Evolutionary conservation across 345 rosid species (phyloP).

Genomic region (Gossypium stocksii): DNA sequence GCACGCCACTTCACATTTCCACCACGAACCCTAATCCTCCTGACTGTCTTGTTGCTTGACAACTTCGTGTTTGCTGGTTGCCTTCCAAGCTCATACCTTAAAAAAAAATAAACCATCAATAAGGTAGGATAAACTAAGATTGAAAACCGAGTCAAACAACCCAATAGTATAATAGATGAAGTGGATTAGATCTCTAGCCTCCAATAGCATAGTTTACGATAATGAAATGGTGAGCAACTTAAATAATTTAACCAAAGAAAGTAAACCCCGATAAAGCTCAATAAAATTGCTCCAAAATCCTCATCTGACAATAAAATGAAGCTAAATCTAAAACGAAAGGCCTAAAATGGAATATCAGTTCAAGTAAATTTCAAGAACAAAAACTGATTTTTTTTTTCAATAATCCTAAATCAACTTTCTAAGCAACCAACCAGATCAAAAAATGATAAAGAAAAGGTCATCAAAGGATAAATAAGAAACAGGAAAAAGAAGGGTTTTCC

Average conservation of each 20-base stretch:
- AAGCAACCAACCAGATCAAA: not conserved
- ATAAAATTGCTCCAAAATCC: not conserved
- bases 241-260: not conserved
- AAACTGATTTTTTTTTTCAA: not conserved
- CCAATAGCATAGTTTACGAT: not conserved
- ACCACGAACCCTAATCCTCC: slow-evolving; percentile 79
- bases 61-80: slow-evolving; percentile 77
- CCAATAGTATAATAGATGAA: not conserved
- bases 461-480: not conserved
- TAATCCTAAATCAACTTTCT: not conserved
- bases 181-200: not conserved
- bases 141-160: not conserved
- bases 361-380: not conserved
- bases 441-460: not conserved
- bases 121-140: not conserved
- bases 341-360: not conserved
- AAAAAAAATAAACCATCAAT: not conserved
- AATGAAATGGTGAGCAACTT: not conserved
- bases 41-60: slow-evolving; percentile 81
- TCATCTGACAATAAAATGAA: not conserved
- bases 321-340: not conserved
- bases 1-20: slow-evolving; percentile 93
- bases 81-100: slow-evolving; percentile 87
- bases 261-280: not conserved
- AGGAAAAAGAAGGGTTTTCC: not conserved